Evolutionary conservation across 108 stramenopile species (phyloP).

Genomic region (Thalassiosira profunda): DNA sequence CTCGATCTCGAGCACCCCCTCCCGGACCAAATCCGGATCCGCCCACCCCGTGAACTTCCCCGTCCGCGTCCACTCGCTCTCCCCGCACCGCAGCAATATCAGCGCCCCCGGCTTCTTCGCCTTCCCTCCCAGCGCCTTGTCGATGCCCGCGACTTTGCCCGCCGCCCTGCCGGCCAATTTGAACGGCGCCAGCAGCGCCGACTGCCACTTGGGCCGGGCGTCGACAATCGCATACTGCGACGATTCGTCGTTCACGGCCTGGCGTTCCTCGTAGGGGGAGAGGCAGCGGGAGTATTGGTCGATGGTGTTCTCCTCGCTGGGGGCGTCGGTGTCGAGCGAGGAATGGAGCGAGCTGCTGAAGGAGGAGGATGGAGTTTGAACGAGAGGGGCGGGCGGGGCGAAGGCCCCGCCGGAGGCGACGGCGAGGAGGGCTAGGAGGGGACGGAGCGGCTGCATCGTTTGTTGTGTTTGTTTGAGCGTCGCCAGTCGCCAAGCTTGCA

Average conservation of each 20-base stretch:
- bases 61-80: conserved; percentile 53
- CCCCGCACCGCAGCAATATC: conserved; percentile 60
- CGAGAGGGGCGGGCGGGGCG: no score
- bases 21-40: conserved; percentile 55
- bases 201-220: conserved; percentile 30
- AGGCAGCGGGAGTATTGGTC: conserved; percentile 33
- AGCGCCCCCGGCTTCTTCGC: conserved; percentile 51
- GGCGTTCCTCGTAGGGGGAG: conserved; percentile 17
- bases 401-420: no score
- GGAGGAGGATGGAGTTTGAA: no score
- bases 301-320: conserved; percentile 29
- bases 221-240: conserved; percentile 25
- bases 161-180: neutral
- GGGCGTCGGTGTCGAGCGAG: no score
- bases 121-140: neutral
- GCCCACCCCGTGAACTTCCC: conserved; percentile 72
- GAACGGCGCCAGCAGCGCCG: neutral
- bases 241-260: conserved; percentile 9
- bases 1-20: conserved; percentile 49
- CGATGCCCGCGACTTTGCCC: neutral
- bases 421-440: no score
- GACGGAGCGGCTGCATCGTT: no score
- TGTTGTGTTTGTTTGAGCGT: no score
- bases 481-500: no score
- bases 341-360: no score